These are phyloP conservation scores for Strombidium stylifer DNA, from an alignment of 73 alveolate genomes.

Conservation along the genomic window DNA sequence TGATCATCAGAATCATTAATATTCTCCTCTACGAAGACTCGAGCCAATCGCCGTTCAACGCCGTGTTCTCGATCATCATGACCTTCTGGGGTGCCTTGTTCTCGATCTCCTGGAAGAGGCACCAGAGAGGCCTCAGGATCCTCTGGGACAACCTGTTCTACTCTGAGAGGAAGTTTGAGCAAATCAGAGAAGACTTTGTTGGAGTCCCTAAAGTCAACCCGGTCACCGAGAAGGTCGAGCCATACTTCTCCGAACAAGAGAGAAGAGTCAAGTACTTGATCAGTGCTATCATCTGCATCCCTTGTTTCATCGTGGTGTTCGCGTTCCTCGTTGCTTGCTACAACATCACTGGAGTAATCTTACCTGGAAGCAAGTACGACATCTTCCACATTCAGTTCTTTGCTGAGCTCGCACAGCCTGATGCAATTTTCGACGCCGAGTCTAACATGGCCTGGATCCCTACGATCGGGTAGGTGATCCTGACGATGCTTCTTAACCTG, in stretches of 20 bases:
- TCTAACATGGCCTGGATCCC: slow-evolving; percentile 42
- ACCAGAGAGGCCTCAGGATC: slow-evolving; percentile 5
- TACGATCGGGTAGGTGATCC: slow-evolving; percentile 36
- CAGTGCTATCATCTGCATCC: slow-evolving; percentile 39
- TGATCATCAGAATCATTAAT: background rate
- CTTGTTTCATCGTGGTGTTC: slow-evolving; percentile 34
- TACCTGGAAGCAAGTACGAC: slow-evolving; percentile 20
- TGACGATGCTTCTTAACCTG: slow-evolving; percentile 23
- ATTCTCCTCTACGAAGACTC: slow-evolving; percentile 8
- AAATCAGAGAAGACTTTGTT: slow-evolving; percentile 46
- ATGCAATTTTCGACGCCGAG: slow-evolving; percentile 47
- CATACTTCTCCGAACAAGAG: slow-evolving; percentile 30
- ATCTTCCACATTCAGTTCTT: slow-evolving; percentile 44
- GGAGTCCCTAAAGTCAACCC: slow-evolving; percentile 52
- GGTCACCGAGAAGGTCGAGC: slow-evolving; percentile 45
- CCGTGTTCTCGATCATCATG: slow-evolving; percentile 29
- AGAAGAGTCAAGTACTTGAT: slow-evolving; percentile 34
- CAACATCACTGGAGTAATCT: slow-evolving; percentile 49
- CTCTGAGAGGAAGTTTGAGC: slow-evolving; percentile 3
- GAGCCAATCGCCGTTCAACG: slow-evolving; percentile 18
- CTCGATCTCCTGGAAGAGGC: slow-evolving; percentile 47
- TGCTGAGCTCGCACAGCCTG: slow-evolving; percentile 35
- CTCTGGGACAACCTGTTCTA: slow-evolving; percentile 51
- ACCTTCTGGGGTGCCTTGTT: slow-evolving; percentile 57
- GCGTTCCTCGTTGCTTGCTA: slow-evolving; percentile 36